phyloP scores from a whole-genome alignment of 306 rosid genomes.

The Castanospermum australe region DNA sequence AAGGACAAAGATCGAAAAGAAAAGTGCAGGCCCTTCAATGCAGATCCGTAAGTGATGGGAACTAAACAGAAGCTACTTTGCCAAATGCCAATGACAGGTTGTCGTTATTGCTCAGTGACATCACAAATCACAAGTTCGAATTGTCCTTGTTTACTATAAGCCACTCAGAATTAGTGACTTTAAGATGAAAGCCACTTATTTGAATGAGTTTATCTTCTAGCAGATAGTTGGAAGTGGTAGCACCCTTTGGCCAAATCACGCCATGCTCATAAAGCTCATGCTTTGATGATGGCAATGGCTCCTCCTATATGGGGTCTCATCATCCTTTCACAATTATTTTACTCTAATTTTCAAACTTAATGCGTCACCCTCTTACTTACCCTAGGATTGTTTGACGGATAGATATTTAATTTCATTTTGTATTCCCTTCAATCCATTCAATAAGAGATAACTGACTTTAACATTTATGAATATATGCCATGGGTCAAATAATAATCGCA shows the following conservation, averaged over 20 bases:
- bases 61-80: not conserved
- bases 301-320: not conserved
- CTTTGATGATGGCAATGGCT: not conserved
- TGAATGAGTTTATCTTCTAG: conserved; percentile 3
- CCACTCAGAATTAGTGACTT: not conserved
- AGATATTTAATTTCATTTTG: not conserved
- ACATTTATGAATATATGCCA: too few species aligned
- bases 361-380: not conserved
- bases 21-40: not conserved
- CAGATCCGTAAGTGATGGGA: not conserved
- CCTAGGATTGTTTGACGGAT: not conserved
- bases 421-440: not conserved
- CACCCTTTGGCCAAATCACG: not conserved
- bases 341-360: not conserved
- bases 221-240: not conserved
- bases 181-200: not conserved
- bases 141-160: not conserved
- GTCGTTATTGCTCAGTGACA: not conserved
- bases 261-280: not conserved
- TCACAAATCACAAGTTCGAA: not conserved
- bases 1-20: not conserved
- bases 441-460: not conserved
- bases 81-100: not conserved
- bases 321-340: not conserved
- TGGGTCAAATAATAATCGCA: not conserved